These are phyloP conservation scores for Ganoderma meredithae DNA, from an alignment of 1,284 basidiomycete genomes.

Conservation along the genomic window DNA sequence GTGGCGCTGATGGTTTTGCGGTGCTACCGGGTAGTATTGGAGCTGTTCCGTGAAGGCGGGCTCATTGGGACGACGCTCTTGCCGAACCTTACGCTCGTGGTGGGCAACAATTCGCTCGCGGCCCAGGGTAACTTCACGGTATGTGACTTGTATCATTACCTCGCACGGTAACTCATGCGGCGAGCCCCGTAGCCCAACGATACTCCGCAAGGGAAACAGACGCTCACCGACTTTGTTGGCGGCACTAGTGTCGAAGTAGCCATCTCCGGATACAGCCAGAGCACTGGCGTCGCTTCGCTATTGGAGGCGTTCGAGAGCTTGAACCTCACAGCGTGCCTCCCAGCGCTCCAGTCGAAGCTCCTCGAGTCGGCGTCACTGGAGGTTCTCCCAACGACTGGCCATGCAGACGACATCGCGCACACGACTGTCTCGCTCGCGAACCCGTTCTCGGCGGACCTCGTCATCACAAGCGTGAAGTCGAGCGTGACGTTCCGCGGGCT, in stretches of 20 bases:
- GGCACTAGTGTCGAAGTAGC: slow-evolving; percentile 60
- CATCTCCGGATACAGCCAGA: slow-evolving; percentile 67
- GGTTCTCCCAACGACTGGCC: slow-evolving; percentile 74
- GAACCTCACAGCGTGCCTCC: slow-evolving; percentile 65
- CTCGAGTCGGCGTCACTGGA: slow-evolving; percentile 63
- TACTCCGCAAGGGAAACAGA: slow-evolving; percentile 67
- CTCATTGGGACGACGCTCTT: slow-evolving; percentile 65
- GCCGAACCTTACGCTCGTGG: slow-evolving; percentile 63
- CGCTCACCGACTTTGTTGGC: slow-evolving; percentile 77
- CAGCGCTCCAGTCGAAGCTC: slow-evolving; percentile 66
- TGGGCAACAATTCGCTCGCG: slow-evolving; percentile 63
- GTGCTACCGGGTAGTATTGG: slow-evolving; percentile 50
- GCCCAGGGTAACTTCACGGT: slow-evolving; percentile 59
- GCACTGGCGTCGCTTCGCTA: slow-evolving; percentile 69
- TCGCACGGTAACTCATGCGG: background rate
- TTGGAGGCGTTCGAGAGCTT: slow-evolving; percentile 69
- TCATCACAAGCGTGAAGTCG: slow-evolving; percentile 70
- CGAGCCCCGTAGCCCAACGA: slow-evolving; percentile 52
- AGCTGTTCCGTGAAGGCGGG: slow-evolving; percentile 60
- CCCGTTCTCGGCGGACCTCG: slow-evolving; percentile 71
- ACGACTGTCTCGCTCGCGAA: slow-evolving; percentile 72
- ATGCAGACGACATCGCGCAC: slow-evolving; percentile 69
- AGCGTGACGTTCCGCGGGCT: slow-evolving; percentile 73
- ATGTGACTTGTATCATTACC: slow-evolving; percentile 34
- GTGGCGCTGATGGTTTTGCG: background rate